phyloP scores from a whole-genome alignment of 495 filamentous ascomycete species.

The Xylaria nigripes region DNA sequence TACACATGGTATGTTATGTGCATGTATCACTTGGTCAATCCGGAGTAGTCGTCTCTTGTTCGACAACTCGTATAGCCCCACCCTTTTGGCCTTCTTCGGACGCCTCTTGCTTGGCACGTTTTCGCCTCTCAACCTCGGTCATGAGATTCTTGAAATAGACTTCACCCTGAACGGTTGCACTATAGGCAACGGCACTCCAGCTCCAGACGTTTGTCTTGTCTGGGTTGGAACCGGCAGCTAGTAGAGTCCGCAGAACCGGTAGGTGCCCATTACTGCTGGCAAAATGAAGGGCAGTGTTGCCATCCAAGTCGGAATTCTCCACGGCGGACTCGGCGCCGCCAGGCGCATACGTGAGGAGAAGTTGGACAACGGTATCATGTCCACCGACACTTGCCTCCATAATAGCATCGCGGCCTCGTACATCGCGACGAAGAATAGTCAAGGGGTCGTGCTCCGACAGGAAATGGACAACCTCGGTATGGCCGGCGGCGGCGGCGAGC shows the following conservation, averaged over 20 bases:
- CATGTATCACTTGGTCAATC: not conserved
- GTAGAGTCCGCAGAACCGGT: constrained; percentile 61
- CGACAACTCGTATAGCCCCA: constrained; percentile 27
- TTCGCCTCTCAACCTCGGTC: constrained; percentile 43
- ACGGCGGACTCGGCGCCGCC: constrained; percentile 40
- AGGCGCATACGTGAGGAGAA: constrained; percentile 49
- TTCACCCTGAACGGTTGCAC: constrained; percentile 64
- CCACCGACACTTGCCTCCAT: constrained; percentile 49
- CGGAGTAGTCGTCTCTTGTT: not conserved
- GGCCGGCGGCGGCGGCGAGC: constrained; percentile 49
- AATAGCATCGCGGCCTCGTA: constrained; percentile 49
- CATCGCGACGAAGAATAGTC: constrained; percentile 45
- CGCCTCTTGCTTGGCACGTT: constrained; percentile 19
- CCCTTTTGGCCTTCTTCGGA: constrained; percentile 27
- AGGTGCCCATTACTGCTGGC: constrained; percentile 59
- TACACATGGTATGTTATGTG: not conserved
- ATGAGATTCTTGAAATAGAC: constrained; percentile 64
- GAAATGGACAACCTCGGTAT: constrained; percentile 53
- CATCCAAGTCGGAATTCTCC: constrained; percentile 48
- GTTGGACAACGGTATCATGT: constrained; percentile 50
- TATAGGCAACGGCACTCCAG: constrained; percentile 68
- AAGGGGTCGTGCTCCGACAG: constrained; percentile 38
- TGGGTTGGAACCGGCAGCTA: constrained; percentile 59
- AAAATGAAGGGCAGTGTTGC: constrained; percentile 73
- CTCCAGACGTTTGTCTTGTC: constrained; percentile 57